phyloP scores from a whole-genome alignment of 164 flowering plant genomes.

The Amborella trichopoda region DNA sequence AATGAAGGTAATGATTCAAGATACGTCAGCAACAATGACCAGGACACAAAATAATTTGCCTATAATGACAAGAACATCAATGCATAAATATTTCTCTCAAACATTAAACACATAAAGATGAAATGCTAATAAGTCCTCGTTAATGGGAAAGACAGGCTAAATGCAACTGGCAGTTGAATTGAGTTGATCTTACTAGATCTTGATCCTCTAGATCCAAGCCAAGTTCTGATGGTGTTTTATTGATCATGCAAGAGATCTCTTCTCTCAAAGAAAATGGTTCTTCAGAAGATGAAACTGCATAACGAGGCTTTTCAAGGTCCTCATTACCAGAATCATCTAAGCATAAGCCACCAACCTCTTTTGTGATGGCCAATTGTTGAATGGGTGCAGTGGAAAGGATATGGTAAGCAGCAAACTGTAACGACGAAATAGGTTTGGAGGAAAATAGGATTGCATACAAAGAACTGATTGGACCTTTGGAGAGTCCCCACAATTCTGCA shows the following conservation, averaged over 20 bases:
- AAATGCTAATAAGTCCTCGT: too few species aligned
- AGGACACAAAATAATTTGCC: constrained; percentile 66
- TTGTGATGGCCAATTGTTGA: constrained; percentile 31
- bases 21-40: constrained; percentile 78
- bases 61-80: constrained; percentile 12
- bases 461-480: constrained; percentile 69
- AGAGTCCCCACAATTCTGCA: constrained; percentile 76
- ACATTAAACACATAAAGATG: too few species aligned
- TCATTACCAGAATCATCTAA: constrained; percentile 9
- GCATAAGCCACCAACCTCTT: constrained; percentile 15
- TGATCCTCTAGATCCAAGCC: constrained; percentile 47
- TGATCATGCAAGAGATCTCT: constrained; percentile 57
- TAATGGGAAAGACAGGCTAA: background rate
- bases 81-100: too few species aligned
- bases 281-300: constrained; percentile 28
- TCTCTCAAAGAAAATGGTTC: constrained; percentile 40
- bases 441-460: constrained; percentile 82
- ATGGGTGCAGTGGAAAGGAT: constrained; percentile 65
- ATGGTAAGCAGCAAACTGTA: constrained; percentile 71
- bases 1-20: constrained; percentile 56
- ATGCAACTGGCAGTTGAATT: background rate
- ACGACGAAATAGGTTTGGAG: constrained; percentile 37
- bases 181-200: constrained; percentile 37
- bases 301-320: constrained; percentile 16
- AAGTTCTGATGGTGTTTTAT: constrained; percentile 35